Evolutionary conservation across 2,329 filamentous ascomycete species (phyloP), one percentile per base, ranked within the genome.

Genomic region (Didymella lethalis): DNA sequence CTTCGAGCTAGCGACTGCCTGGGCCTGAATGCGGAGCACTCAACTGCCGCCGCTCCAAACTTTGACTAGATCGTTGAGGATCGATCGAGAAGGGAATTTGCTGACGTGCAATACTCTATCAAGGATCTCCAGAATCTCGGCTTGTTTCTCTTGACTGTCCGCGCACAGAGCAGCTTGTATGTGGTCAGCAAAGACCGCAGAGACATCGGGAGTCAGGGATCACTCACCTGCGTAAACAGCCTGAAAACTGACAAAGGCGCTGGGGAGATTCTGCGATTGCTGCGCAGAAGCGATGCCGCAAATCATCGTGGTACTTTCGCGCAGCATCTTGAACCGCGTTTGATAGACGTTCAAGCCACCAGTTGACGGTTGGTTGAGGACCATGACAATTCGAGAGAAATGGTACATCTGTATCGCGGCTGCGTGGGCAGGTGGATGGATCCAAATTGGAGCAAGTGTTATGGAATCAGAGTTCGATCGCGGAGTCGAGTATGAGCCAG

Each of bases 351-450:
- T 75, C 38, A 83, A 78, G 0, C 82, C 83, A 2, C 81, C 81
- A 2, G 77, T 76, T 0, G 81, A 81, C 1, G 84, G 84, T 44
- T 83, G 79, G 51, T 86, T 81, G 28, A 85, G 76, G 0, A 84
- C 73, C 2, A 86, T 77, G 0, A 86, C 71, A 40, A 86, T 83
- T 8, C 80, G 77, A 1, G 84, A 83, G 59, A 85, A 83, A 64
- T 80, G 79, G 60, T 85, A 81, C 32, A 81, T 79, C 61, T 86
- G 84, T 5, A 86, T 68, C 0, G 83, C 80, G 7, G 81, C 79
- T 3, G 77, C 78, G 58, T 72, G 60, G 0, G 66, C 64, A 7
- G 69, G 65, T n/a, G 68, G 68, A 49, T 75, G 68, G 38, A 74
- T 72, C 68, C 65, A 71, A 8, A 71, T 67, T 1, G 64, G 66